These are phyloP conservation scores for Rutstroemia sp. DNA, from an alignment of 2,329 filamentous ascomycete species.

Conservation along the genomic window DNA sequence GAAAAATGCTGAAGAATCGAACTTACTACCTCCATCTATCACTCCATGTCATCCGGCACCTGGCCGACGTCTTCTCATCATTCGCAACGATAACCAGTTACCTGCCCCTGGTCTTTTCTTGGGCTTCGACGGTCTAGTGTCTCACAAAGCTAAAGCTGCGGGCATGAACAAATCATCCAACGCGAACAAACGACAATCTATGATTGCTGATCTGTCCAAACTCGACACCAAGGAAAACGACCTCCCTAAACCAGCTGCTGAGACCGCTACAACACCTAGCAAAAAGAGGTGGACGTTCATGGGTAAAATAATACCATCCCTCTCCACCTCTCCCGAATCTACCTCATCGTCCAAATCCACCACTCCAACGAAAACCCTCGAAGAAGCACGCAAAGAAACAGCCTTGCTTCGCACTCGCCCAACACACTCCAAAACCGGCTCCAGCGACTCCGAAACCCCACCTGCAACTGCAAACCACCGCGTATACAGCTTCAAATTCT, in stretches of 20 bases:
- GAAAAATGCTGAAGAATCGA: slow-evolving; percentile 44
- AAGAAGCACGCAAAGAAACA: slow-evolving; percentile 42
- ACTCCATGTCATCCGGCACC: slow-evolving; percentile 63
- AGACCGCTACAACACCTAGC: slow-evolving; percentile 15
- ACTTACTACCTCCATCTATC: slow-evolving; percentile 47
- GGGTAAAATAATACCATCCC: slow-evolving; percentile 52
- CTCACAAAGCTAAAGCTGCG: slow-evolving; percentile 7
- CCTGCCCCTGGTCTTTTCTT: slow-evolving; percentile 40
- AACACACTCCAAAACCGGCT: slow-evolving; percentile 42
- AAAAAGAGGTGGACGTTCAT: slow-evolving; percentile 59
- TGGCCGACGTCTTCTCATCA: slow-evolving; percentile 59
- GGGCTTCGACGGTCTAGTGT: slow-evolving; percentile 52
- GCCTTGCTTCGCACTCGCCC: slow-evolving; percentile 36
- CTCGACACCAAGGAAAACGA: slow-evolving; percentile 12
- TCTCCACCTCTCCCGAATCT: slow-evolving; percentile 16
- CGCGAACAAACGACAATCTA: slow-evolving; percentile 24
- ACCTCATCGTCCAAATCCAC: neutral
- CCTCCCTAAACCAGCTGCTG: slow-evolving; percentile 14
- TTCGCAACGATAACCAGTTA: slow-evolving; percentile 52
- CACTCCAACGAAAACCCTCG: slow-evolving; percentile 39
- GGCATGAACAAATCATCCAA: slow-evolving; percentile 11
- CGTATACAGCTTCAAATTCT: slow-evolving; percentile 66
- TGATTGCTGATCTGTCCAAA: slow-evolving; percentile 14
- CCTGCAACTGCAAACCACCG: slow-evolving; percentile 36
- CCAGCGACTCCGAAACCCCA: slow-evolving; percentile 48